A percentile compares a stretch with the other conserved stretches of the same genome.
Conservation (phyloP, 805 yeast genomes). For the Lipomyces lipofer region DNA sequence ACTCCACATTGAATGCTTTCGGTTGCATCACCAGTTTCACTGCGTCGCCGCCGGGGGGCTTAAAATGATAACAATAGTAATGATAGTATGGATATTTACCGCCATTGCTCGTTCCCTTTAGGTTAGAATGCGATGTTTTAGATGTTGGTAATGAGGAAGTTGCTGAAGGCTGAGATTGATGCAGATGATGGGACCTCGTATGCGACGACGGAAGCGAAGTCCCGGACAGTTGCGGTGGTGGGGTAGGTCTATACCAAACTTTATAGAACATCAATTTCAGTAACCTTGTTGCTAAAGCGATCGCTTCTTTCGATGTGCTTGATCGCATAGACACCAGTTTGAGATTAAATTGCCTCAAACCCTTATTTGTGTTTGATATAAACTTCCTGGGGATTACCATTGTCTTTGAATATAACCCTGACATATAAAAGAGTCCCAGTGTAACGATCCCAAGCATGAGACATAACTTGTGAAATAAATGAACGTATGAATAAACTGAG, state of each 20-base stretch:
- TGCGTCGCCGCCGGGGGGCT: slow-evolving; percentile 60
- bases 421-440: slow-evolving; percentile 70
- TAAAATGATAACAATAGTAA: slow-evolving; percentile 27
- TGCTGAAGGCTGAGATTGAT: slow-evolving; percentile 16
- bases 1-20: slow-evolving; percentile 74
- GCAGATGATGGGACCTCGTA: slow-evolving; percentile 6
- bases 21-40: slow-evolving; percentile 81
- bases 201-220: neutral
- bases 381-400: slow-evolving; percentile 80
- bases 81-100: slow-evolving; percentile 26
- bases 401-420: slow-evolving; percentile 88
- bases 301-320: slow-evolving; percentile 30
- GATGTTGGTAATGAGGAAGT: neutral
- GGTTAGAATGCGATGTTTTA: neutral
- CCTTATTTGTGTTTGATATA: slow-evolving; percentile 81
- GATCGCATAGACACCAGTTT: slow-evolving; percentile 35
- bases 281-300: slow-evolving; percentile 46
- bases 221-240: slow-evolving; percentile 4
- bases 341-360: slow-evolving; percentile 73
- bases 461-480: slow-evolving; percentile 43
- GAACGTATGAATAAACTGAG: slow-evolving; percentile 43
- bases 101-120: no score
- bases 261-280: slow-evolving; percentile 15
- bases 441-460: slow-evolving; percentile 66
- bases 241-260: slow-evolving; percentile 14